Evolutionary conservation across 768 basidiomycete species (phyloP).

Genomic region (Auricularia cornea): DNA sequence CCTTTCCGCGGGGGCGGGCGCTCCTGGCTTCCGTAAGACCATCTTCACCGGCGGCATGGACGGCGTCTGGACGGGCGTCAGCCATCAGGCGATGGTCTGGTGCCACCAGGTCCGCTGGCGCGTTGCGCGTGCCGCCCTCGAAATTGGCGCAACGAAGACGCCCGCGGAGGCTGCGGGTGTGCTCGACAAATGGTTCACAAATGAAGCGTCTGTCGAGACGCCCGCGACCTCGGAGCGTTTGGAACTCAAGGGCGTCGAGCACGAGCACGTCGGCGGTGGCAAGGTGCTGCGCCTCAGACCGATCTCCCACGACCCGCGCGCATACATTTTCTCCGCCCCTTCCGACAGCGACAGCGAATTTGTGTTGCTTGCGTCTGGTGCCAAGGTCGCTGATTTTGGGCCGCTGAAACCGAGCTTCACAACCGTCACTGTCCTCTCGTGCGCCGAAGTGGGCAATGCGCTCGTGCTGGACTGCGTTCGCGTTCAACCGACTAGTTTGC

Average conservation of each 20-base stretch:
- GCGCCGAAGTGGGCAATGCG: constrained; percentile 18
- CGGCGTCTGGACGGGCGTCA: constrained; percentile 91
- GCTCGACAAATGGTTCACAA: constrained; percentile 59
- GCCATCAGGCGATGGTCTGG: constrained; percentile 97
- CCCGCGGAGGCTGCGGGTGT: constrained; percentile 24
- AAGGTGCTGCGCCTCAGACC: not conserved
- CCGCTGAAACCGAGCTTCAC: not conserved
- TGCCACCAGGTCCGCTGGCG: constrained; percentile 95
- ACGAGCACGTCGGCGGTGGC: not conserved
- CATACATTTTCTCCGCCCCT: not conserved
- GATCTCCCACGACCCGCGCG: not conserved
- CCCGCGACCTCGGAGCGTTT: not conserved
- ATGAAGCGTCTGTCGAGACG: not conserved
- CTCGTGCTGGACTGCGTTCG: constrained; percentile 5
- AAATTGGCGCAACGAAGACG: constrained; percentile 35
- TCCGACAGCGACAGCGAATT: not conserved
- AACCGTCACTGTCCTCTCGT: constrained; percentile 38
- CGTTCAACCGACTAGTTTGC: constrained; percentile 38
- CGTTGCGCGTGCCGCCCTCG: constrained; percentile 70
- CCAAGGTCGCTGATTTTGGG: not conserved
- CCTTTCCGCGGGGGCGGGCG: constrained; percentile 29
- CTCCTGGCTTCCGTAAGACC: constrained; percentile 41
- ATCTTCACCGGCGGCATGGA: constrained; percentile 83
- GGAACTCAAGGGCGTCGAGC: not conserved
- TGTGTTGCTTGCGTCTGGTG: not conserved